phyloP scores from a whole-genome alignment of 768 basidiomycete species.

The Tricholoma flavovirens region DNA sequence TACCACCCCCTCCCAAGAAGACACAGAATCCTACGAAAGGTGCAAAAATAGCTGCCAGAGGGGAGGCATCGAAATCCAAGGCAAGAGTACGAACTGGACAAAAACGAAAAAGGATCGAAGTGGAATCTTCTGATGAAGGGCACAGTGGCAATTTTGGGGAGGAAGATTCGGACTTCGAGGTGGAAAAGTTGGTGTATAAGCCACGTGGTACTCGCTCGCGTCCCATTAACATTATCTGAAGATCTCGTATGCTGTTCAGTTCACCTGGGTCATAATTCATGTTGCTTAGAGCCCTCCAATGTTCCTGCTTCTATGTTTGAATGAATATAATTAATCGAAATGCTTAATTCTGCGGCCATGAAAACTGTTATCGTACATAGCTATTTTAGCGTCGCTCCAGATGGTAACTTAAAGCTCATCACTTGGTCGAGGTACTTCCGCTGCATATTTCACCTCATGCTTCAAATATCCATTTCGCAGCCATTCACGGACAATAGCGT shows the following conservation, averaged over 20 bases:
- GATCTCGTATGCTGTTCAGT: background rate
- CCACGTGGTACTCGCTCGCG: slow-evolving; percentile 3
- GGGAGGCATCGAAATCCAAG: no score
- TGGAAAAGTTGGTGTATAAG: background rate
- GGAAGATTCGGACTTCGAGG: background rate
- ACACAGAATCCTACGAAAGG: no score
- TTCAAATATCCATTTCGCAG: slow-evolving; percentile 23
- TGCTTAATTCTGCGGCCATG: background rate
- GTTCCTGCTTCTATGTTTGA: background rate
- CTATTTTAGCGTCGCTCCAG: background rate
- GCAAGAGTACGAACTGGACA: background rate
- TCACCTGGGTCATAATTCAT: background rate
- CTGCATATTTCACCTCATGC: background rate
- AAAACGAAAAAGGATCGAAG: background rate
- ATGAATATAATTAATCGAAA: background rate
- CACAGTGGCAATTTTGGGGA: background rate
- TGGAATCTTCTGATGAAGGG: background rate
- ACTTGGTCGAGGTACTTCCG: background rate
- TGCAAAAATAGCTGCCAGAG: no score
- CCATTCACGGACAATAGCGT: slow-evolving; percentile 48
- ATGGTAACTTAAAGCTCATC: slow-evolving; percentile 8
- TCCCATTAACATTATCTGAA: background rate
- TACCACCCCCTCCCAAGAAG: background rate
- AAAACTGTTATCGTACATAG: no score
- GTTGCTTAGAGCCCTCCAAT: no score